Conservation (phyloP, 202 grass and related monocot species). For the Musa balbisiana region DNA sequence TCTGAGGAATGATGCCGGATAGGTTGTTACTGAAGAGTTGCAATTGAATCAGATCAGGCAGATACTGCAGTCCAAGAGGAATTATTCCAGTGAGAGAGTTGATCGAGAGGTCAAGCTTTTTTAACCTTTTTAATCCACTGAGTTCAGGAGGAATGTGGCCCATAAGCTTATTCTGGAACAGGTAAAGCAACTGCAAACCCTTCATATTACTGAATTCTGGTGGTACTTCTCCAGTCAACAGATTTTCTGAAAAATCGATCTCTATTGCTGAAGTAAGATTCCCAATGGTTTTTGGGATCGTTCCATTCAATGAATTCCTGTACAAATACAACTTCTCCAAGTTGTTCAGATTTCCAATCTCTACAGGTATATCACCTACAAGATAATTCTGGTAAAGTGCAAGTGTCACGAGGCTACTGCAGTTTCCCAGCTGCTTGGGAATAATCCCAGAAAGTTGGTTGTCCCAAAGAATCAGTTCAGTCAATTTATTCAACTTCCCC, state of each 20-base stretch:
- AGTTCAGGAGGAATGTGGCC: constrained; percentile 66
- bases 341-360: constrained; percentile 55
- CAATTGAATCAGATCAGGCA: constrained; percentile 61
- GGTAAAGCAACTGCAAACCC: constrained; percentile 58
- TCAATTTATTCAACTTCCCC: constrained; percentile 54
- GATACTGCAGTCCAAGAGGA: constrained; percentile 67
- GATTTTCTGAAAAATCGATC: constrained; percentile 97
- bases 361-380: constrained; percentile 55
- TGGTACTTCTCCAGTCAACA: constrained; percentile 65
- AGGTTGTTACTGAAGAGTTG: constrained; percentile 81
- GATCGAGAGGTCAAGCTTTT: constrained; percentile 89
- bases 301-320: constrained; percentile 74
- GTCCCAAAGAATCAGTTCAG: constrained; percentile 66
- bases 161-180: constrained; percentile 84
- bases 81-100: constrained; percentile 74
- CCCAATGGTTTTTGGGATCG: constrained; percentile 66
- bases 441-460: constrained; percentile 68
- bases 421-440: constrained; percentile 79
- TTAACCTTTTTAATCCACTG: constrained; percentile 64
- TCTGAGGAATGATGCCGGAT: constrained; percentile 69
- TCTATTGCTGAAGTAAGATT: constrained; percentile 55
- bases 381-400: constrained; percentile 84
- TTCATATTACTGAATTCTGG: constrained; percentile 62
- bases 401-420: constrained; percentile 52
- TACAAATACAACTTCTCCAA: constrained; percentile 79